Percentiles rank a stretch among this genome's conserved stretches.
phyloP scores from a whole-genome alignment of 1,284 basidiomycete species.

The Cerrena zonata region DNA sequence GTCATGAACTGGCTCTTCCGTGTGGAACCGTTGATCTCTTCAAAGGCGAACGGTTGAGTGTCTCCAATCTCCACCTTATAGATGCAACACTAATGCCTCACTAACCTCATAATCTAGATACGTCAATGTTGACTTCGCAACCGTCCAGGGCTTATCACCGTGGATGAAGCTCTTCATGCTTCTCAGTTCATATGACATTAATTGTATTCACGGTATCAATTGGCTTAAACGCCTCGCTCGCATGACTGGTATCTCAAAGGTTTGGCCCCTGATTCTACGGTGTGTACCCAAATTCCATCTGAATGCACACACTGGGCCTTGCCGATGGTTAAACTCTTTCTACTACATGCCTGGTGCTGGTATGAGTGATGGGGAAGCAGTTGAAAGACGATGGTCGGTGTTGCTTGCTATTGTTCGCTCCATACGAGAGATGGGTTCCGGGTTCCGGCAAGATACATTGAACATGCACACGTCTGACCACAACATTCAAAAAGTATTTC shows the following conservation, averaged over 20 bases:
- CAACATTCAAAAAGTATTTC: not conserved
- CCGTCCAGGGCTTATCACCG: slow-evolving; percentile 2
- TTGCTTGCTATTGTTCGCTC: slow-evolving; percentile 11
- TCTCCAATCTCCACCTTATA: not conserved
- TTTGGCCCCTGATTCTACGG: not conserved
- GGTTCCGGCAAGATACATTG: slow-evolving; percentile 18
- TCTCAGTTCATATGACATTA: slow-evolving; percentile 12
- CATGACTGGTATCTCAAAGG: not conserved
- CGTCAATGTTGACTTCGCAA: slow-evolving; percentile 10
- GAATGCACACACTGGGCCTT: slow-evolving; percentile 15
- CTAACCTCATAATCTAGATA: slow-evolving; percentile 7
- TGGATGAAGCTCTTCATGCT: slow-evolving; percentile 8
- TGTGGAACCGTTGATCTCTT: slow-evolving; percentile 10
- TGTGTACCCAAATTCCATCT: slow-evolving; percentile 16
- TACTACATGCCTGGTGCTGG: slow-evolving; percentile 14
- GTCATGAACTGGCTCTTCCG: slow-evolving; percentile 12
- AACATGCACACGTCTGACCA: slow-evolving; percentile 13
- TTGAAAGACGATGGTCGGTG: slow-evolving; percentile 17
- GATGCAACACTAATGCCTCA: not conserved
- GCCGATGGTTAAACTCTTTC: slow-evolving; percentile 16
- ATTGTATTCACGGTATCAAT: slow-evolving; percentile 13
- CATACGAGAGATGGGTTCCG: slow-evolving; percentile 18
- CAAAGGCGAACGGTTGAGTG: slow-evolving; percentile 13
- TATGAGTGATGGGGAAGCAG: slow-evolving; percentile 17
- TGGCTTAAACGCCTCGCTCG: not conserved